Evolutionary conservation across 371 early-diverging fungal genomes (phyloP), one percentile per base, ranked within the genome.

Genomic region (Smittium culicis): DNA sequence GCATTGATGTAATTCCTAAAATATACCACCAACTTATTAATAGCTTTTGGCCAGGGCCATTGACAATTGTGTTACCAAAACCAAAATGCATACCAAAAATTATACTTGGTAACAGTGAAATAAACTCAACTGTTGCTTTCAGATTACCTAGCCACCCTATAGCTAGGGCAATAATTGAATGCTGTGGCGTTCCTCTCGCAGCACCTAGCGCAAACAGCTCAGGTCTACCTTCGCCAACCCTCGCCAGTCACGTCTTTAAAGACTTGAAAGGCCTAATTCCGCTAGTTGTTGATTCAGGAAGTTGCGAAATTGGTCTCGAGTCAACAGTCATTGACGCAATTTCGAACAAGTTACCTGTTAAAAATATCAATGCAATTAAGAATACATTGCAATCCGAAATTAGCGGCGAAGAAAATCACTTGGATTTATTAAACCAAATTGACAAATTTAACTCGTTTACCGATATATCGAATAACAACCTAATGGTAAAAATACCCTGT

Each of bases 131-230:
- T 0, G 92, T 99, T 0, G 99, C 94, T 0, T 84, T 99, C 25
- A 86, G 99, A 16, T 91, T 98, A 71, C 99, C 99, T 0, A 80
- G 88, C 1, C 93, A 95, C 74, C 91, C 94, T 1, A 85, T 94
- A 31, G 88, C 99, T 0, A 84, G 94, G 16, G 89, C 90, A 0
- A 72, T 97, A 56, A 99, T 99, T 68, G 83, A 86, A 11, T 77
- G 75, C 1, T 86, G 91, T 70, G 93, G 89, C 8, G 85, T 88
- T 32, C 99, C 99, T 16, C 74, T 99, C 68, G 99, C 98, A 27
- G 99, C 99, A 2, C 99, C 99, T 5, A 96, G 97, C n/a, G 99
- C 99, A 34, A 99, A 99, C 78, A 87, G 91, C 20, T 93, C 93
- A 45, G 98, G 99, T 16, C 86, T 90, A 55, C 99, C 99, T 11